These are phyloP conservation scores for Penicillium sp. DNA, from an alignment of 2,329 filamentous ascomycete genomes.

Conservation along the genomic window DNA sequence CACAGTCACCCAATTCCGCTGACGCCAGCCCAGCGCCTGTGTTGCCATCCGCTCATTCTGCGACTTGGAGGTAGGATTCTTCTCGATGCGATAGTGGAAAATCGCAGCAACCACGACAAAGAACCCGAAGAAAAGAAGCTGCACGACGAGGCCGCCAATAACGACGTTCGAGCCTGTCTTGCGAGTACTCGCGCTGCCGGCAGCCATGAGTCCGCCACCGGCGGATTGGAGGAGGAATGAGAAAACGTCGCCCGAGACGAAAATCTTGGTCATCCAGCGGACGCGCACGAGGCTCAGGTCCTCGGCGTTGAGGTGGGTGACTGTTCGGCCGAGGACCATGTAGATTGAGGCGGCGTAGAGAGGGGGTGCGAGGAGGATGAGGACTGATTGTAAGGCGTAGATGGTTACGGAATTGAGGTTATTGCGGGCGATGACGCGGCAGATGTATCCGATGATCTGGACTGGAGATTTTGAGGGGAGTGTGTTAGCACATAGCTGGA, in stretches of 20 bases:
- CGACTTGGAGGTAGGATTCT: slow-evolving; percentile 14
- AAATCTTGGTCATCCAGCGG: slow-evolving; percentile 43
- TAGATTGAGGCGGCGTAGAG: slow-evolving; percentile 46
- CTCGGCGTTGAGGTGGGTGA: slow-evolving; percentile 38
- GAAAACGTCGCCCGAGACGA: slow-evolving; percentile 37
- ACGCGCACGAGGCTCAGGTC: slow-evolving; percentile 32
- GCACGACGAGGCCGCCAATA: slow-evolving; percentile 58
- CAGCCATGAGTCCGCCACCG: slow-evolving; percentile 35
- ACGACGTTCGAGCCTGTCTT: slow-evolving; percentile 46
- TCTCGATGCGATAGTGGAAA: slow-evolving; percentile 53
- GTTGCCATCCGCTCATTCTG: slow-evolving; percentile 13
- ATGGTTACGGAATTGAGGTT: slow-evolving; percentile 26
- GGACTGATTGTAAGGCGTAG: slow-evolving; percentile 38
- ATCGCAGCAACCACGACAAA: slow-evolving; percentile 55
- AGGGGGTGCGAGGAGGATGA: slow-evolving; percentile 42
- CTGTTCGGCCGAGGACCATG: slow-evolving; percentile 43
- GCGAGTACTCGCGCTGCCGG: slow-evolving; percentile 19
- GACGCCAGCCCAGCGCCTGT: slow-evolving; percentile 15
- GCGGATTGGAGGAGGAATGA: slow-evolving; percentile 36
- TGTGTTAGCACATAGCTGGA: neutral
- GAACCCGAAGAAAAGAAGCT: slow-evolving; percentile 60
- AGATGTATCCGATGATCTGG: slow-evolving; percentile 43
- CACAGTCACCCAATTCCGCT: slow-evolving; percentile 24
- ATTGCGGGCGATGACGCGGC: slow-evolving; percentile 29
- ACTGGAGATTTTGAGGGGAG: slow-evolving; percentile 38